Conservation (phyloP, 495 filamentous ascomycete genomes). For the Polyplosphaeria fusca region DNA sequence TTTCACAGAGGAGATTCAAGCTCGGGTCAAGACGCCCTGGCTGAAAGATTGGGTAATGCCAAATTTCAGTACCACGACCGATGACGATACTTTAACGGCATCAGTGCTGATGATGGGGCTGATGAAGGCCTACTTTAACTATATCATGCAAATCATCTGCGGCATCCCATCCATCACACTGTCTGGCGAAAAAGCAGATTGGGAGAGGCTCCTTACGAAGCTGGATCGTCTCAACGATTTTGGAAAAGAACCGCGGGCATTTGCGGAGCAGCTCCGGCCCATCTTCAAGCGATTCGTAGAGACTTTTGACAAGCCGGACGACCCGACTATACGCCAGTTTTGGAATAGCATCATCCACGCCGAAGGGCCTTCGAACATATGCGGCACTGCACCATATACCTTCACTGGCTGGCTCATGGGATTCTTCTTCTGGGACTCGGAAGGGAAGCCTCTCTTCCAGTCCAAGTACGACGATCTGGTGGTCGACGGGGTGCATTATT, state of each 20-base stretch:
- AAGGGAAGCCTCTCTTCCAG: not conserved
- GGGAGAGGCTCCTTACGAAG: slow-evolving; percentile 37
- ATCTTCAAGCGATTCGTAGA: slow-evolving; percentile 24
- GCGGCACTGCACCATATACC: not conserved
- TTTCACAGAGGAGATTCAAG: slow-evolving; percentile 39
- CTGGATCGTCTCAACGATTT: slow-evolving; percentile 42
- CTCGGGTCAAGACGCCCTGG: slow-evolving; percentile 41
- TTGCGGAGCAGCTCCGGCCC: slow-evolving; percentile 1
- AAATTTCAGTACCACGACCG: slow-evolving; percentile 45
- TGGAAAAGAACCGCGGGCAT: slow-evolving; percentile 42
- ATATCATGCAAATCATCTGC: slow-evolving; percentile 34
- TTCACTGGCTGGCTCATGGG: slow-evolving; percentile 2
- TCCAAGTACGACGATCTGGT: not conserved
- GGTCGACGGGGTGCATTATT: slow-evolving; percentile 4
- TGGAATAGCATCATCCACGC: slow-evolving; percentile 26
- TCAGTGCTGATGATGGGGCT: slow-evolving; percentile 46
- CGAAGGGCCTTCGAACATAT: no score
- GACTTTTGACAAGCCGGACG: slow-evolving; percentile 25
- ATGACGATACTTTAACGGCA: slow-evolving; percentile 39
- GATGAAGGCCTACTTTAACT: slow-evolving; percentile 45
- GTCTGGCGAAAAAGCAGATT: slow-evolving; percentile 47
- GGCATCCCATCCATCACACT: slow-evolving; percentile 53
- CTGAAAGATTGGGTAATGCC: slow-evolving; percentile 46
- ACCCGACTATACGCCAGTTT: slow-evolving; percentile 7
- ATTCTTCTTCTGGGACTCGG: not conserved